These are phyloP conservation scores for Aspergillus sp. DNA, from an alignment of 2,329 filamentous ascomycete species.

Conservation along the genomic window DNA sequence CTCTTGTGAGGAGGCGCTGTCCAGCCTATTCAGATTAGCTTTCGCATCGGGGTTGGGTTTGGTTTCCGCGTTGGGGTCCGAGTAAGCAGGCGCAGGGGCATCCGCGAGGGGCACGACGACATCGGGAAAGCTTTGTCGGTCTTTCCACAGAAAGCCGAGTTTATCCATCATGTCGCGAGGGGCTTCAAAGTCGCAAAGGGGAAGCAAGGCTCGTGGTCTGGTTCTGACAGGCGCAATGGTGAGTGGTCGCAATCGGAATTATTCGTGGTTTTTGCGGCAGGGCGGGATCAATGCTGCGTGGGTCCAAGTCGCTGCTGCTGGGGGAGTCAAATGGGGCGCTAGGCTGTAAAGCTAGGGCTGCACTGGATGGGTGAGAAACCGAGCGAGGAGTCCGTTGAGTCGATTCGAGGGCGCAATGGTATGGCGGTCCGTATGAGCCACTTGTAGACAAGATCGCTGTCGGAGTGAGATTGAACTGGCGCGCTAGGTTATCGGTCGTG, in stretches of 20 bases:
- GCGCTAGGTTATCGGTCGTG: not conserved
- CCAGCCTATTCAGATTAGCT: constrained; percentile 31
- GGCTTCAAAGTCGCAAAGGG: not conserved
- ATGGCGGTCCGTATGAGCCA: not conserved
- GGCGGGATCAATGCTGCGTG: not conserved
- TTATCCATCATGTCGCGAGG: not conserved
- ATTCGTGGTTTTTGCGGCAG: not conserved
- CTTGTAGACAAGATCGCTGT: not conserved
- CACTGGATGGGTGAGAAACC: not conserved
- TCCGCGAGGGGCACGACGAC: constrained; percentile 52
- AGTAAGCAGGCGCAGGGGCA: constrained; percentile 37
- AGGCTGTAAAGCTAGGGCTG: not conserved
- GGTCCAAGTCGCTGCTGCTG: not conserved
- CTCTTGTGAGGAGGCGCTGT: constrained; percentile 35
- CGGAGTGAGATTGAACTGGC: not conserved
- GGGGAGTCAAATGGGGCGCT: not conserved
- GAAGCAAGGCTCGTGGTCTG: not conserved
- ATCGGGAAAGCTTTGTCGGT: constrained; percentile 45
- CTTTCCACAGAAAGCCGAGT: not conserved
- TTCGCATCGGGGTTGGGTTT: constrained; percentile 7
- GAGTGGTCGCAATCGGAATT: not conserved
- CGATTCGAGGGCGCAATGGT: not conserved
- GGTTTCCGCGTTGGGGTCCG: constrained; percentile 7
- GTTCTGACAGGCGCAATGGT: not conserved
- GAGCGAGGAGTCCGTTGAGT: not conserved